These are phyloP conservation scores for Volvariella volvacea DNA, from an alignment of 1,284 basidiomycete species.

Conservation along the genomic window DNA sequence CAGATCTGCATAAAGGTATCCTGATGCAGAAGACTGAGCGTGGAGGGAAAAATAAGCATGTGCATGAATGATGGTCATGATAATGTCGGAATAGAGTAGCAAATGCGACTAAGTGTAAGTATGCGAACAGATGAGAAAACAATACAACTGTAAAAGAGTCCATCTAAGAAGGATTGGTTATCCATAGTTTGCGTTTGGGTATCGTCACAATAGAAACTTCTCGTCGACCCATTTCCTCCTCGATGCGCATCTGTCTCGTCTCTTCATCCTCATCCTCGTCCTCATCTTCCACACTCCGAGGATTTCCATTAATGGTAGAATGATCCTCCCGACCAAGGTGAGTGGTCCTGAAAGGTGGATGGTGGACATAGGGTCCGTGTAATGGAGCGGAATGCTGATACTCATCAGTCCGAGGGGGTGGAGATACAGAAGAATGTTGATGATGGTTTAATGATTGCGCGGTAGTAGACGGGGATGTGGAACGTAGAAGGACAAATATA, in stretches of 20 bases:
- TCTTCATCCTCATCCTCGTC: conserved; percentile 70
- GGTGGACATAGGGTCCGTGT: conserved; percentile 56
- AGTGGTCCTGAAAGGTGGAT: conserved; percentile 48
- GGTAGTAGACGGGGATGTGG: conserved; percentile 4
- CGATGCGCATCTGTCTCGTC: conserved; percentile 62
- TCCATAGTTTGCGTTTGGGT: conserved; percentile 65
- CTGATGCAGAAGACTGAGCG: no score
- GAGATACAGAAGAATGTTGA: conserved; percentile 5
- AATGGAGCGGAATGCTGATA: conserved; percentile 31
- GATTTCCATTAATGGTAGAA: conserved; percentile 29
- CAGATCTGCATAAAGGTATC: no score
- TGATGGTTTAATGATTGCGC: conserved; percentile 20
- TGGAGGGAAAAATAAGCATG: no score
- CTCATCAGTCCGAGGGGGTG: no score
- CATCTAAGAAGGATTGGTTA: conserved; percentile 55
- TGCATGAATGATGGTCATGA: neutral
- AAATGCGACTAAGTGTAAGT: no score
- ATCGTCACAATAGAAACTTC: conserved; percentile 78
- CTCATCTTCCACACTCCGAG: conserved; percentile 42
- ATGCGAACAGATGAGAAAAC: conserved; percentile 1
- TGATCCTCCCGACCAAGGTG: conserved; percentile 34
- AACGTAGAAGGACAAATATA: conserved; percentile 39
- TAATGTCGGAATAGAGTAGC: neutral
- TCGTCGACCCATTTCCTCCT: conserved; percentile 71
- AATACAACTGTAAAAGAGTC: conserved; percentile 3